Conservation (phyloP, 2,329 filamentous ascomycete species). For the Sporothrix pallida region DNA sequence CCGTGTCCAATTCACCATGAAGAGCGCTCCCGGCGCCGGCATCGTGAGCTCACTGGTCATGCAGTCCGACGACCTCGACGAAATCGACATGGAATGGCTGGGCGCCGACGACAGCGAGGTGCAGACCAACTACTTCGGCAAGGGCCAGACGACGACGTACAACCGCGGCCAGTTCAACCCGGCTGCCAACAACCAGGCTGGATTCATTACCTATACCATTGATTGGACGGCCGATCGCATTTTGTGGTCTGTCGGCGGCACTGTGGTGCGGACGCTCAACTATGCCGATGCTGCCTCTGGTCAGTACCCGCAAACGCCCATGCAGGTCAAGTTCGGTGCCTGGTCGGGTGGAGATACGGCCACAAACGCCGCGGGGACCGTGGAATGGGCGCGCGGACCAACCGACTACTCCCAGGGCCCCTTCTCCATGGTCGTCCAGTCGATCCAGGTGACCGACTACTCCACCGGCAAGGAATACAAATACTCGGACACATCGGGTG, state of each 20-base stretch:
- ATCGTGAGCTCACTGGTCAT: slow-evolving; percentile 94
- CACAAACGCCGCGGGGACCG: slow-evolving; percentile 78
- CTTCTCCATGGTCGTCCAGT: slow-evolving; percentile 83
- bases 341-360: slow-evolving; percentile 87
- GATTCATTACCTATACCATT: slow-evolving; percentile 84
- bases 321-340: slow-evolving; percentile 89
- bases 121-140: slow-evolving; percentile 98
- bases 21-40: slow-evolving; percentile 83
- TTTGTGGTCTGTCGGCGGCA: slow-evolving; percentile 83
- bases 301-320: slow-evolving; percentile 94
- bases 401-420: slow-evolving; percentile 85
- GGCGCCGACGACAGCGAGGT: slow-evolving; percentile 77
- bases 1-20: slow-evolving; percentile 82
- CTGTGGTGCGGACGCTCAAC: slow-evolving; percentile 75
- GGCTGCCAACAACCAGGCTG: slow-evolving; percentile 70
- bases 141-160: slow-evolving; percentile 83
- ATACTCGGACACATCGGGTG: slow-evolving; percentile 79
- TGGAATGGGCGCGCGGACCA: slow-evolving; percentile 84
- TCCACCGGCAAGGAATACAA: slow-evolving; percentile 85
- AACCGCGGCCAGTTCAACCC: slow-evolving; percentile 84
- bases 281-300: slow-evolving; percentile 67
- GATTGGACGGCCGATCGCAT: slow-evolving; percentile 90
- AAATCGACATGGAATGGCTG: slow-evolving; percentile 98
- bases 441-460: slow-evolving; percentile 82
- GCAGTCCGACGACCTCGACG: slow-evolving; percentile 89